A percentile compares a stretch with the other conserved stretches of the same genome.
Conservation (phyloP, 2,329 filamentous ascomycete genomes). For the Bipolaris cookei region DNA sequence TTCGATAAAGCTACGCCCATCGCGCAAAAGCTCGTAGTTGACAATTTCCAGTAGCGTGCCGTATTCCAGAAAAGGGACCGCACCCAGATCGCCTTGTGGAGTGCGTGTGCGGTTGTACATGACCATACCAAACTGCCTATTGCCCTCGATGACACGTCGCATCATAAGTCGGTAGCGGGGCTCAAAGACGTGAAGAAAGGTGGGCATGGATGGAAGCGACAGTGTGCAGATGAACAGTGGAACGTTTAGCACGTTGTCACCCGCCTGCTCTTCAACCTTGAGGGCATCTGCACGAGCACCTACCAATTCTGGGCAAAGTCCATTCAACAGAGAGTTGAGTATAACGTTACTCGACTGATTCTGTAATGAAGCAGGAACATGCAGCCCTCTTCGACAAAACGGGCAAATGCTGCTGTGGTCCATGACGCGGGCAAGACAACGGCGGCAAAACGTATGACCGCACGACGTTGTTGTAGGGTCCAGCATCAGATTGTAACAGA, state of each 20-base stretch:
- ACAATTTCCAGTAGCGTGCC: conserved; percentile 81
- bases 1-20: conserved; percentile 83
- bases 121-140: conserved; percentile 84
- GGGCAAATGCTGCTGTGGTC: conserved; percentile 82
- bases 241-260: conserved; percentile 64
- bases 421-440: conserved; percentile 76
- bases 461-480: conserved; percentile 85
- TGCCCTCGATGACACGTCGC: conserved; percentile 73
- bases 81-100: conserved; percentile 60
- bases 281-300: conserved; percentile 63
- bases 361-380: conserved; percentile 58
- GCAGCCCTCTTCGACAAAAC: conserved; percentile 73
- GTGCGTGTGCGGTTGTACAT: conserved; percentile 66
- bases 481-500: conserved; percentile 82
- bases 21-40: conserved; percentile 73
- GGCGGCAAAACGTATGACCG: conserved; percentile 87
- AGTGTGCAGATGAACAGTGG: conserved; percentile 80
- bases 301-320: conserved; percentile 71
- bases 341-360: conserved; percentile 66
- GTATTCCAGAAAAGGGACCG: conserved; percentile 69
- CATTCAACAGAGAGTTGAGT: conserved; percentile 67
- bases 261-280: conserved; percentile 63
- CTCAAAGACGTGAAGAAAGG: conserved; percentile 90
- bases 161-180: conserved; percentile 93
- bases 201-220: conserved; percentile 79